Evolutionary conservation across 2,329 filamentous ascomycete species (phyloP).

Genomic region (Nothophaeocryptopus gaeumannii): DNA sequence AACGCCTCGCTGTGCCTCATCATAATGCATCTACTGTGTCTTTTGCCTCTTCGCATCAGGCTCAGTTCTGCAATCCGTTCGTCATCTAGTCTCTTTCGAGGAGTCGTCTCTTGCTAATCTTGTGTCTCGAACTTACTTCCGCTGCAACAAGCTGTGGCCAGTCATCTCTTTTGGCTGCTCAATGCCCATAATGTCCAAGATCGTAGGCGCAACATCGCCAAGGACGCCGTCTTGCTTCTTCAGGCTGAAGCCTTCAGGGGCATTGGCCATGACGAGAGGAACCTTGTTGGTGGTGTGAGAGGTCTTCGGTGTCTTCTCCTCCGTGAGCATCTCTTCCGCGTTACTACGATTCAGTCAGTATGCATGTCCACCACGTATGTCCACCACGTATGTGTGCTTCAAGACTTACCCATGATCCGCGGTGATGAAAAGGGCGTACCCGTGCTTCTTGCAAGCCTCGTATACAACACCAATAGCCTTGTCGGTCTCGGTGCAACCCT

Average conservation of each 20-base stretch:
- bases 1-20: too few relatives aligned
- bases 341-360: slow-evolving; percentile 54
- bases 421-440: slow-evolving; percentile 92
- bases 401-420: slow-evolving; percentile 67
- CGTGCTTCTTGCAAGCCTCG: slow-evolving; percentile 88
- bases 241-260: slow-evolving; percentile 82
- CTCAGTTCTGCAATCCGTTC: too few relatives aligned
- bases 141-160: slow-evolving; percentile 77
- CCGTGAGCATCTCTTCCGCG: slow-evolving; percentile 97
- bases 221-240: slow-evolving; percentile 85
- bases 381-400: too few relatives aligned
- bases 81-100: too few relatives aligned
- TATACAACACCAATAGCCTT: slow-evolving; percentile 90
- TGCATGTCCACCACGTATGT: not conserved
- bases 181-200: slow-evolving; percentile 87
- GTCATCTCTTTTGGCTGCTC: slow-evolving; percentile 90
- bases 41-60: too few relatives aligned
- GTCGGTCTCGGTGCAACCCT: slow-evolving; percentile 83
- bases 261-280: slow-evolving; percentile 97
- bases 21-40: too few relatives aligned
- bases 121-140: slow-evolving; percentile 39
- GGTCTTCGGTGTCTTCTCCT: slow-evolving; percentile 94
- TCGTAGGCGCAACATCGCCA: slow-evolving; percentile 93
- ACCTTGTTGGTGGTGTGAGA: slow-evolving; percentile 98
- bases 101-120: too few relatives aligned